Base-by-base conservation (phyloP, 2,329 filamentous ascomycete genomes). In the Trichoderma atroviride region DNA sequence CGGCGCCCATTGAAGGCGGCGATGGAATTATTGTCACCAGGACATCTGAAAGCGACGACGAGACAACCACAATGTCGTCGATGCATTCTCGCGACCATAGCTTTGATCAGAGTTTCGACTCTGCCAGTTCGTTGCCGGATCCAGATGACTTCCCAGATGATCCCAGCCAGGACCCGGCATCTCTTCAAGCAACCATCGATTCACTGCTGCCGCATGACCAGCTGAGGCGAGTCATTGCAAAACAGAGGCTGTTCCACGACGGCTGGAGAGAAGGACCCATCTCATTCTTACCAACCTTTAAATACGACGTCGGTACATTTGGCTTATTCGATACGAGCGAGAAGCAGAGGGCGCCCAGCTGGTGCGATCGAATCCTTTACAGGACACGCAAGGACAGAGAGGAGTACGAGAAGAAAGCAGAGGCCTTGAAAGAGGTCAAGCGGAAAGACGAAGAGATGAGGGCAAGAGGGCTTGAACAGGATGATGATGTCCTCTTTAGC, bases 341-440 rank as follows among this genome's bases (percentile, higher is more conserved):
- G 77, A 99, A 99, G 82, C 91, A 91, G 72, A 88, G 96, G 65
- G 91, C 92, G 2, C 96, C 96, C 3, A 97, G 94, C 77, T 99
- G 96, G 95, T 99, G 96, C 78, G 96, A 99, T 80, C 91, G 96
- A 19, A 94, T 99, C 57, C 80, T 99, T 0, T 99, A 90, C 78
- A 87, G 95, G 9, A 96, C 93, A 2, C 88, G 91, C 52, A 87
- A 84, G 58, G 90, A 96, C 75, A 90, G 87, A 72, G 80, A 90
- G 31, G 84, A 84, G 3, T 91, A 93, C 73, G 88, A 94, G 62
- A 82, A 82, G 43, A 89, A 86, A 68, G 77, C 86, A 0, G 83
- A 84, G 68, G 90, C 95, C 67, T 87, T 90, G 70, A 87, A 88
- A 68, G 86, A 89, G 27, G 86, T 91, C 0, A 88, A 86, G 72